Evolutionary conservation across 2,329 filamentous ascomycete genomes (phyloP), one percentile per base, ranked within the genome.

Genomic region (Penicillium paneum): DNA sequence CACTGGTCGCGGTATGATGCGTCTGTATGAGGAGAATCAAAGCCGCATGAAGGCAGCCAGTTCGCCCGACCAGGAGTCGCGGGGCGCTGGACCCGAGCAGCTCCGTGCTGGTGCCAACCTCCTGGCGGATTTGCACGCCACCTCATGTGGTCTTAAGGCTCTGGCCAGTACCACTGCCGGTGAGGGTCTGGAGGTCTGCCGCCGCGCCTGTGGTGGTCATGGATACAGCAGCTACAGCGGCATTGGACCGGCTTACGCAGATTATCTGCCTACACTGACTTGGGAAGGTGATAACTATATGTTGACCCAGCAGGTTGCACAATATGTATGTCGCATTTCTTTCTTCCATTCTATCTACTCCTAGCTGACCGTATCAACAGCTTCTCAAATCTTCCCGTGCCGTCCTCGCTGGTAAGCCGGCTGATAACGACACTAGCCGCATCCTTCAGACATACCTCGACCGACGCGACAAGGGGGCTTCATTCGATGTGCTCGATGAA

Each of bases 201-300:
- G 88, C 54, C 82, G 88, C 61, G 88, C 88, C 26, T 90, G 87
- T 60, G 88, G 88, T 70, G 88, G 89, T 6, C 89, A 91, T 69
- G 88, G 88, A 43, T 91, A 90, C 77, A 85, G 81, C 51, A 84
- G 81, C 65, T 90, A 90, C 75, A 84, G 84, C 51, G 89, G 89
- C n/a, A 89, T 92, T 62, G 88, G 87, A 1, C 76, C 81, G 17
- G 89, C 83, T 81, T 91, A 90, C 64, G 80, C 87, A 28, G 88
- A 91, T 70, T 90, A 91, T 68, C 78, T 91, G 1, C 87, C 89
- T 15, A 88, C 83, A 0, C 72, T 78, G 13, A 89, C 87, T 10
- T 89, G 86, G 85, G 88, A 91, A 69, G 88, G 88, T 41, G 88
- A 90, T 75, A 90, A 90, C 77, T 91, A 89, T 76, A 90, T 91